These are phyloP conservation scores for Chrysochromulina parva DNA, from an alignment of 78 protist species.

Conservation along the genomic window DNA sequence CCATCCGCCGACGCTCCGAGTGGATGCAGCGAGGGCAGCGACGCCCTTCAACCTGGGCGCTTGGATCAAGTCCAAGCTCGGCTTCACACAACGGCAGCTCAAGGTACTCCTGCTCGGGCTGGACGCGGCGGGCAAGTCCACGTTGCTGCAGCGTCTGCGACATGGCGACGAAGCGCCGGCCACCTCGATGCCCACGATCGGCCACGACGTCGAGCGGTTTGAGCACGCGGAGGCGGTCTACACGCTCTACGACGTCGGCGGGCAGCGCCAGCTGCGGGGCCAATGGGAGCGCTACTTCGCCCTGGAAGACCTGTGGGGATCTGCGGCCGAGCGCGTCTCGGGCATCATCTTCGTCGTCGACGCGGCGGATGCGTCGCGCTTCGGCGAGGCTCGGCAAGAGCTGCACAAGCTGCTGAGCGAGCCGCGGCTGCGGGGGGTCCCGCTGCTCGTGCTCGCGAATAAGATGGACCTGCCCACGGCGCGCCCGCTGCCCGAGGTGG, in stretches of 20 bases:
- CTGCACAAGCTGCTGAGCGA: slow-evolving; percentile 17
- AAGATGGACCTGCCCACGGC: background rate
- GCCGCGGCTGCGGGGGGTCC: background rate
- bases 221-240: background rate
- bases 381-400: background rate
- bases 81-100: background rate
- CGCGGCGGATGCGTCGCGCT: background rate
- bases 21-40: background rate
- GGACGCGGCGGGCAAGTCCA: background rate
- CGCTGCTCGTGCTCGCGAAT: slow-evolving; percentile 42
- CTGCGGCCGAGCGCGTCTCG: background rate
- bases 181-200: background rate
- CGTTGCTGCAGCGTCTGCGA: background rate
- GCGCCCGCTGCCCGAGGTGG: too few species aligned
- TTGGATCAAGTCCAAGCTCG: background rate
- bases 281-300: background rate
- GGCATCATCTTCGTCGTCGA: background rate
- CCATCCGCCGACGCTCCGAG: background rate
- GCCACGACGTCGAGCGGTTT: background rate
- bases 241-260: background rate
- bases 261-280: background rate
- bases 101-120: background rate
- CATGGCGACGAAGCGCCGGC: background rate
- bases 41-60: too few species aligned
- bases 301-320: too few species aligned